Evolutionary conservation across 805 yeast species (phyloP).

Genomic region (Saturnispora kantuleensis): DNA sequence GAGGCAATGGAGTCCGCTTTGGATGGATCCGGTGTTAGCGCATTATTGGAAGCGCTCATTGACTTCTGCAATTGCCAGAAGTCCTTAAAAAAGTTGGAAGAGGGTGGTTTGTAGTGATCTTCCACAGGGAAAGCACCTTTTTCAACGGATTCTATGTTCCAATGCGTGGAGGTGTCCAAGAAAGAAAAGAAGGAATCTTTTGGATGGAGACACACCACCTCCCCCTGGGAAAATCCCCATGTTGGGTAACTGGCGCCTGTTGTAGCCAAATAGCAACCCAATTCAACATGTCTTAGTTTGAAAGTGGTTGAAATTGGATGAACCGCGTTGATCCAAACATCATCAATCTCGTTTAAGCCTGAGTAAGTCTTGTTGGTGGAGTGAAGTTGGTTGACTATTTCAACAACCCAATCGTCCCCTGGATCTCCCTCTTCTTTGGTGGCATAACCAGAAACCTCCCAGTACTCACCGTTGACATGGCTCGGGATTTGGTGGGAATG

Average conservation of each 20-base stretch:
- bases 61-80: slow-evolving; percentile 65
- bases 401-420: slow-evolving; percentile 72
- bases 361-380: slow-evolving; percentile 23
- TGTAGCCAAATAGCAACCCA: slow-evolving; percentile 81
- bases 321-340: slow-evolving; percentile 36
- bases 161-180: slow-evolving; percentile 57
- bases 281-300: slow-evolving; percentile 54
- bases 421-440: slow-evolving; percentile 52
- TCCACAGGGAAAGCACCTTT: slow-evolving; percentile 37
- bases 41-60: slow-evolving; percentile 79
- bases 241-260: slow-evolving; percentile 75
- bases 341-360: slow-evolving; percentile 19
- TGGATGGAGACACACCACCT: slow-evolving; percentile 56
- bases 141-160: slow-evolving; percentile 69
- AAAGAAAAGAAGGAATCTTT: slow-evolving; percentile 19
- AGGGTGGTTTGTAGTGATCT: slow-evolving; percentile 30
- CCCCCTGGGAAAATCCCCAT: slow-evolving; percentile 98
- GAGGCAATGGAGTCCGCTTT: slow-evolving; percentile 65
- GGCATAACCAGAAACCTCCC: slow-evolving; percentile 71
- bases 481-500: slow-evolving; percentile 64
- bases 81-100: slow-evolving; percentile 52
- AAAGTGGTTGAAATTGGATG: slow-evolving; percentile 82
- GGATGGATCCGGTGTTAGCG: slow-evolving; percentile 66
- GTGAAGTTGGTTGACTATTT: slow-evolving; percentile 47
- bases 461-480: slow-evolving; percentile 40